Evolutionary conservation across 2,329 filamentous ascomycete species (phyloP), one percentile per base, ranked within the genome.

Genomic region (Fusarium piperis): DNA sequence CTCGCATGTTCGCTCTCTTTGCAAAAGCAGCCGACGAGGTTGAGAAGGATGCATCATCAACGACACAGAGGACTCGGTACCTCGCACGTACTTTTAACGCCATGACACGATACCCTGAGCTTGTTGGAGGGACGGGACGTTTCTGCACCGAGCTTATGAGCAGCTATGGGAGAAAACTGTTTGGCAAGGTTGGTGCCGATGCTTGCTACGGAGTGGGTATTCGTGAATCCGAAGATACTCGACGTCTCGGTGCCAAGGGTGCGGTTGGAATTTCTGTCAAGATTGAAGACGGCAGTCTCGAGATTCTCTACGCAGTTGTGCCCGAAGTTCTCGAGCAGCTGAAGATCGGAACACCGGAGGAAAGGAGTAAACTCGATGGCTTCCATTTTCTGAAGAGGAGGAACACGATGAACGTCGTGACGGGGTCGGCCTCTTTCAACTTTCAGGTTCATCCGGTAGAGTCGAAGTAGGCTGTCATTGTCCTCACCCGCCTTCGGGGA

Each of bases 131-230:
- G 1, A 79, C 84, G 9, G 81, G 77, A 0, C 77, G 85, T 1
- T 87, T 87, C 69, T 87, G 85, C 55, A 87, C 85, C 0, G 68
- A 70, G 9, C 76, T 87, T 2, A 85, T 86, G 84, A 30, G 62
- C 11, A 74, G 74, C 2, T 86, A 81, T 58, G 46, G 69, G 2
- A 83, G 82, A 0, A 30, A 64, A 0, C 59, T 86, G 0, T 79
- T 86, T 38, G 85, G 85, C 2, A 87, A 88, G 66, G 44, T 87
- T 3, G 85, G 85, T 0, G 85, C 85, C 0, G 85, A 87, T 69
- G 85, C 79, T 0, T 87, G 83, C 53, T 87, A 87, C 69, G 83
- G 80, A 0, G 73, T 87, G 9, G 85, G 81, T 0, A 71, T 87
- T 4, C 77, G 81, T n/a, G 78, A 74, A 9, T 82, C 80, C 1